Evolutionary conservation across 768 basidiomycete species (phyloP).

Genomic region (Lentinula detonsa): DNA sequence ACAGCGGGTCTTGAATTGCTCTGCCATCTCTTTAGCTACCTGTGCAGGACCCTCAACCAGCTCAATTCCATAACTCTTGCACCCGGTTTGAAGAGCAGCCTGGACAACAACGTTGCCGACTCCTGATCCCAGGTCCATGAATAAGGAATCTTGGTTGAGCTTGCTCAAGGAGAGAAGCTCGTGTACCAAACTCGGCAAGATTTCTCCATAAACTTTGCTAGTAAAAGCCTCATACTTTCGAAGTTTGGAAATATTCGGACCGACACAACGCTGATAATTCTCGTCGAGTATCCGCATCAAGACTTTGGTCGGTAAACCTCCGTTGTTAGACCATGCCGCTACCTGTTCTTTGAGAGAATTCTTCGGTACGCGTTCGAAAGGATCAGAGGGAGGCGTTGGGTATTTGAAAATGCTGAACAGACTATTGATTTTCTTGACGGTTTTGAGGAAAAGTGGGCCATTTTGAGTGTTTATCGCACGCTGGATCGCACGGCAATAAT

Average conservation of each 20-base stretch:
- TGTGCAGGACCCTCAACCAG: conserved; percentile 72
- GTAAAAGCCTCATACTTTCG: conserved; percentile 80
- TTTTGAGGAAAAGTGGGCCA: conserved; percentile 64
- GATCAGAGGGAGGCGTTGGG: conserved; percentile 46
- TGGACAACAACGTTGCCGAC: conserved; percentile 84
- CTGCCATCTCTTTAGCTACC: conserved; percentile 71
- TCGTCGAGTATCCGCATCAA: conserved; percentile 79
- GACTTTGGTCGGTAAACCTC: conserved; percentile 54
- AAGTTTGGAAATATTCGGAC: conserved; percentile 79
- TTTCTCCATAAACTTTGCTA: conserved; percentile 84
- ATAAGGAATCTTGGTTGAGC: conserved; percentile 55
- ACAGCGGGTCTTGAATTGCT: conserved; percentile 71
- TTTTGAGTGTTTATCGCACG: conserved; percentile 65
- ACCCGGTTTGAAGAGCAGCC: conserved; percentile 75
- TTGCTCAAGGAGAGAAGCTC: conserved; percentile 54
- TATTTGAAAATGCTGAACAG: conserved; percentile 63
- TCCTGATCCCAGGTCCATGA: conserved; percentile 82
- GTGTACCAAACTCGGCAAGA: conserved; percentile 79
- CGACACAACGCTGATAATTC: conserved; percentile 89
- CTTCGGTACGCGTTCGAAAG: conserved; percentile 34
- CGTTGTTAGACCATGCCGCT: conserved; percentile 42
- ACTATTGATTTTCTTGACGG: conserved; percentile 56
- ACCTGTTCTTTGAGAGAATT: conserved; percentile 47
- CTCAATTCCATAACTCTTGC: conserved; percentile 73
- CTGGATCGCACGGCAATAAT: conserved; percentile 56